phyloP scores from a whole-genome alignment of 2,329 filamentous ascomycete species.

The Paracamarosporium sp. region DNA sequence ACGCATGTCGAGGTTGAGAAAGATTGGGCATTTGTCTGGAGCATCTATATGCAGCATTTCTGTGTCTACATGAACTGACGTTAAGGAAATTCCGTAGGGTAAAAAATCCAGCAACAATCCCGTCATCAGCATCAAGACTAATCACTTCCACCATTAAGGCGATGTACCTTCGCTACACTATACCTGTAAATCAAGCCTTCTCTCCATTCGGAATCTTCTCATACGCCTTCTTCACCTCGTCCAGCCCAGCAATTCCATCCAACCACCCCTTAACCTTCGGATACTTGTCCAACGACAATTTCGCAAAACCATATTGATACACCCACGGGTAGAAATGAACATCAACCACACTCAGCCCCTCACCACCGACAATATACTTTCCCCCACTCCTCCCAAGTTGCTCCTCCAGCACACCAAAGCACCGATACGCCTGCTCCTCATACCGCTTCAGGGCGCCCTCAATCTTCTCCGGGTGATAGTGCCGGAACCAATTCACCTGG shows the following conservation, averaged over 20 bases:
- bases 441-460: background rate
- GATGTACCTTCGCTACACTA: no score
- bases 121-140: no score
- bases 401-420: slow-evolving; percentile 1
- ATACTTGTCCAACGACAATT: slow-evolving; percentile 56
- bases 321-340: slow-evolving; percentile 3
- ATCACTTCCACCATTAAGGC: no score
- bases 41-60: no score
- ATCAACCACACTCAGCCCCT: background rate
- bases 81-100: no score
- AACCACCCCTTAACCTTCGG: slow-evolving; percentile 70
- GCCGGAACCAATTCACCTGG: slow-evolving; percentile 4
- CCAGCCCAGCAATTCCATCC: slow-evolving; percentile 30
- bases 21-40: no score
- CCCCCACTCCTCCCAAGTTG: background rate
- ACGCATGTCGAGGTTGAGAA: no score
- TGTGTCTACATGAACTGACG: no score
- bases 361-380: background rate
- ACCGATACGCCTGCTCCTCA: slow-evolving; percentile 4
- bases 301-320: background rate
- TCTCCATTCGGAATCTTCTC: slow-evolving; percentile 56
- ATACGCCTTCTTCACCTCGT: slow-evolving; percentile 21
- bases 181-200: slow-evolving; percentile 72
- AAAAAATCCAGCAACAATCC: no score
- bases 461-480: background rate